These are phyloP conservation scores for Fusarium bulbicola DNA, from an alignment of 2,329 filamentous ascomycete genomes.

Conservation along the genomic window DNA sequence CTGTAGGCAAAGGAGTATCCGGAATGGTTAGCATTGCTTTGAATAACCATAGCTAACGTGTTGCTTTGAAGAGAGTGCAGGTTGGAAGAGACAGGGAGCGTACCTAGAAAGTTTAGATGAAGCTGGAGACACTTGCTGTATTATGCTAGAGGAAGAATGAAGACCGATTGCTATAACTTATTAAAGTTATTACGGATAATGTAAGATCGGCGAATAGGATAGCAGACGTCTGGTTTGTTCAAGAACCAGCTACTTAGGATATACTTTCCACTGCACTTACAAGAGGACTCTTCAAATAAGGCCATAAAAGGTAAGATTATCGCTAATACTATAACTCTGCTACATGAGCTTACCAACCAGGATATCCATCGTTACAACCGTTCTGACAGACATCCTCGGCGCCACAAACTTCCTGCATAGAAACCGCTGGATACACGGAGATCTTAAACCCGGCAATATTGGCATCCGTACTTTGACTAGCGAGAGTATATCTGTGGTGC, in stretches of 20 bases:
- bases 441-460: not conserved
- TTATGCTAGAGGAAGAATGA: not conserved
- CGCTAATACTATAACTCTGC: accelerated
- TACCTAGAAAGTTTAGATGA: not conserved
- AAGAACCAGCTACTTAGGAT: not conserved
- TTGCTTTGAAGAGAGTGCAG: not conserved
- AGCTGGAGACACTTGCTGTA: accelerated
- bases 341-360: not conserved
- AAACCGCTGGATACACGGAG: not conserved
- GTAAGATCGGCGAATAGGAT: not conserved
- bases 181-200: not conserved
- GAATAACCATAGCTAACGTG: not conserved
- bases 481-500: not conserved
- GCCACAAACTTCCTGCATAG: not conserved
- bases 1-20: not conserved
- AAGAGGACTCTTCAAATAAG: accelerated
- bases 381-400: not conserved
- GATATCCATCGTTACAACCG: not conserved
- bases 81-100: not conserved
- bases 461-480: not conserved
- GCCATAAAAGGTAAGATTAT: not conserved
- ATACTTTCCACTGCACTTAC: not conserved
- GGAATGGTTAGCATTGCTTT: not conserved
- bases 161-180: accelerated
- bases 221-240: not conserved